Evolutionary conservation across 305 asterid genomes (phyloP).

Genomic region (Fraxinus latifolia): DNA sequence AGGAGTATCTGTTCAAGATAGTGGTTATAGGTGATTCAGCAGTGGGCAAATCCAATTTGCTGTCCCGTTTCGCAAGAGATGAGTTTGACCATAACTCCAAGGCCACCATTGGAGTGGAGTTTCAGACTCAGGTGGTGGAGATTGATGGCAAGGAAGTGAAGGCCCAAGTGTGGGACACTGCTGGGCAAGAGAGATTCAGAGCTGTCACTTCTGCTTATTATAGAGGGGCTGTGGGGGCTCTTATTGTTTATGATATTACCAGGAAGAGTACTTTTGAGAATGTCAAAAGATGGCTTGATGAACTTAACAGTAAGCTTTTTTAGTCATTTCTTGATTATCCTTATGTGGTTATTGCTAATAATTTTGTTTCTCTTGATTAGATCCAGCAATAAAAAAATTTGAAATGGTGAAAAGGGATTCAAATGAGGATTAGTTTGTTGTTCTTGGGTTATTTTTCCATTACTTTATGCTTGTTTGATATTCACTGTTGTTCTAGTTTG

Average conservation of each 20-base stretch:
- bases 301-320: constrained; percentile 50
- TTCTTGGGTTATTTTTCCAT: neutral
- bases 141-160: constrained; percentile 71
- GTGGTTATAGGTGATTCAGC: constrained; percentile 77
- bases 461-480: neutral
- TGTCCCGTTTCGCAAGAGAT: constrained; percentile 71
- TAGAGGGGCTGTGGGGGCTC: constrained; percentile 77
- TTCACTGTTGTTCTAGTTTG: neutral
- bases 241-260: constrained; percentile 65
- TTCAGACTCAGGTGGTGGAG: constrained; percentile 66
- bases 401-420: neutral
- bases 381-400: neutral
- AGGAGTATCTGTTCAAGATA: constrained; percentile 67
- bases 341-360: neutral
- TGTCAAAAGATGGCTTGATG: constrained; percentile 64
- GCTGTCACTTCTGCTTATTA: constrained; percentile 83
- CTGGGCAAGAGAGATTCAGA: constrained; percentile 75
- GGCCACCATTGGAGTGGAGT: constrained; percentile 75
- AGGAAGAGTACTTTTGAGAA: constrained; percentile 52
- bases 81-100: constrained; percentile 75
- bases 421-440: neutral
- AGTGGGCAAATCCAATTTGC: constrained; percentile 66
- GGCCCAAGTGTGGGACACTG: constrained; percentile 81
- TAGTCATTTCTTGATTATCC: neutral
- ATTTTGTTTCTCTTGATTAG: neutral